A percentile compares a stretch with the other conserved stretches of the same genome.
These are phyloP conservation scores for Kuraishia hungarica DNA, from an alignment of 805 yeast species.

Conservation along the genomic window DNA sequence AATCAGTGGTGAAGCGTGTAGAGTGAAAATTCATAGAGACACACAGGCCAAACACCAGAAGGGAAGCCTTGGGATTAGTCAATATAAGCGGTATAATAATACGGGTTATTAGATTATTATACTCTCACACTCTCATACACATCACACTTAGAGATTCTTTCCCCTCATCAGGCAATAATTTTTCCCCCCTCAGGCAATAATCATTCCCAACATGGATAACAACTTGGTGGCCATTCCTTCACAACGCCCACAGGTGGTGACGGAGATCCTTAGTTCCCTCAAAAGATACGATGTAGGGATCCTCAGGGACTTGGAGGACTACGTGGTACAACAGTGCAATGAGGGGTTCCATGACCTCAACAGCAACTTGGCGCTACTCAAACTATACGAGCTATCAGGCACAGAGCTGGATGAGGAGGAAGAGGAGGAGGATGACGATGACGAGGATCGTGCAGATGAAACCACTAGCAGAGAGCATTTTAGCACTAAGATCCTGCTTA, in stretches of 20 bases:
- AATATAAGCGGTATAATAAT: too few relatives aligned
- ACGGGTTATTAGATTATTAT: too few relatives aligned
- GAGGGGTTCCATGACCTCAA: constrained; percentile 28
- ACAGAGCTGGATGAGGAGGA: constrained; percentile 20
- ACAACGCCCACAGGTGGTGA: constrained; percentile 30
- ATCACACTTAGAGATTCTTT: too few relatives aligned
- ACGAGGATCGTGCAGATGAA: constrained; percentile 22
- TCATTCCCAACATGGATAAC: constrained; percentile 13
- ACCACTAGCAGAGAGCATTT: constrained; percentile 27
- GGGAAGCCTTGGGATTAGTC: too few relatives aligned
- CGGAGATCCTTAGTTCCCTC: constrained; percentile 29
- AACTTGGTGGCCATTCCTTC: constrained; percentile 24
- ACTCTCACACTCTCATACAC: too few relatives aligned
- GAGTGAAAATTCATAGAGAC: too few relatives aligned
- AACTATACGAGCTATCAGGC: constrained; percentile 27
- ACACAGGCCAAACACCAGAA: too few relatives aligned
- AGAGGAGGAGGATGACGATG: constrained; percentile 22
- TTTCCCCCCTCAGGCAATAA: too few relatives aligned
- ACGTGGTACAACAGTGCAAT: constrained; percentile 29
- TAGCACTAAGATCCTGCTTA: constrained; percentile 28
- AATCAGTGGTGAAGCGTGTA: too few relatives aligned
- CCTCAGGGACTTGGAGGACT: constrained; percentile 34
- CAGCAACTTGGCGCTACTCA: constrained; percentile 38
- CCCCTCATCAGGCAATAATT: too few relatives aligned
- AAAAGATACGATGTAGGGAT: constrained; percentile 36